These are phyloP conservation scores for Rhizopogon sp. DNA, from an alignment of 768 basidiomycete species.

Conservation along the genomic window DNA sequence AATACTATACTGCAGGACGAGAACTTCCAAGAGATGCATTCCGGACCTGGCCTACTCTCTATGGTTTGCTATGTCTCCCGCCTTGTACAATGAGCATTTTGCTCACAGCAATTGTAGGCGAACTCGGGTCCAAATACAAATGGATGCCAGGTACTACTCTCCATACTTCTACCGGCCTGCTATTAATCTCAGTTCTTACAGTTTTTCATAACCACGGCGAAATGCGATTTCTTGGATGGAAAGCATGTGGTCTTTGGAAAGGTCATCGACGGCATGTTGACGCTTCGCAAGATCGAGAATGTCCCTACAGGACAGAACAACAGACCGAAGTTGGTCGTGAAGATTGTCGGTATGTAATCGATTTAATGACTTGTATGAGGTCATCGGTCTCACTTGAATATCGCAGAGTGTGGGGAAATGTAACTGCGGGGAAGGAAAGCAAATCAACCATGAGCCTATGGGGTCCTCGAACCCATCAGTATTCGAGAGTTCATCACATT, in stretches of 20 bases:
- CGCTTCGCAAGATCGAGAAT: slow-evolving; percentile 93
- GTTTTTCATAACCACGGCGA: slow-evolving; percentile 96
- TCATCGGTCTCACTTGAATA: slow-evolving; percentile 1
- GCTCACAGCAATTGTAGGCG: slow-evolving; percentile 46
- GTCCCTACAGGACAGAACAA: slow-evolving; percentile 90
- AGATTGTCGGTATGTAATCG: slow-evolving; percentile 65
- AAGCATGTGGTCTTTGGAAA: slow-evolving; percentile 93
- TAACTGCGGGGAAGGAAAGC: slow-evolving; percentile 17
- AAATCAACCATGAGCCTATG: neutral
- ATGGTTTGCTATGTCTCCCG: slow-evolving; percentile 55
- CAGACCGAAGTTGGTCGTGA: slow-evolving; percentile 82
- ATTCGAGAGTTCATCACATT: neutral
- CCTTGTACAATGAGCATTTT: neutral
- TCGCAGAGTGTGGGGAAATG: slow-evolving; percentile 56
- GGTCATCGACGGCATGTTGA: slow-evolving; percentile 91
- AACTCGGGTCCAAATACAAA: slow-evolving; percentile 95
- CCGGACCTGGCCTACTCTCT: slow-evolving; percentile 78
- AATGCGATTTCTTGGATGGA: slow-evolving; percentile 93
- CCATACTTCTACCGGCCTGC: neutral
- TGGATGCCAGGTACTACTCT: slow-evolving; percentile 65
- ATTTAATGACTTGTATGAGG: neutral
- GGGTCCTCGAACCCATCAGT: no score
- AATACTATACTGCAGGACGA: slow-evolving; percentile 61
- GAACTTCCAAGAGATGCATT: slow-evolving; percentile 90
- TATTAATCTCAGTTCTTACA: slow-evolving; percentile 23